Evolutionary conservation across 2,329 filamentous ascomycete species (phyloP), one percentile per base, ranked within the genome.

Genomic region (Epicoccum nigrum): DNA sequence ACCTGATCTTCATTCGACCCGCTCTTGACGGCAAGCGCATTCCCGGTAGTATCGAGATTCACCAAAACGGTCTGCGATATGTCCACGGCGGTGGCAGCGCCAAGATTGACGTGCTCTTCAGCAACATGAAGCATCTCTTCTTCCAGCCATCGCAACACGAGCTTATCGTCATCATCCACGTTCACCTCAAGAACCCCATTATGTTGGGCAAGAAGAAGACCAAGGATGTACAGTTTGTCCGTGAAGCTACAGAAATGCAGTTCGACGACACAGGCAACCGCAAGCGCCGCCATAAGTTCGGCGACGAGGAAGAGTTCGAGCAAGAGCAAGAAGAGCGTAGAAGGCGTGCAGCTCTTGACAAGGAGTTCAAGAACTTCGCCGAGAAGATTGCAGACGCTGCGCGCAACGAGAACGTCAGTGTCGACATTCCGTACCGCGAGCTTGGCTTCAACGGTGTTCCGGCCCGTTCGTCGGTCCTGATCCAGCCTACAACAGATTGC

Each of bases 121-220:
- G 90, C 78, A 99, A 99, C 77, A 90, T 99, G 72, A 95, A 96
- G 74, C 94, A 99, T 71, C 82, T 99, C 2, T 99, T 99, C 81
- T 99, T 99, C 81, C 94, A 99, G 74, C 94, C 95, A 21, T 97
- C 92, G 67, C 89, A 92, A 64, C 91, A 96, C 68, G 94, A 99
- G 74, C 79, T 99, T 67, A 96, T 99, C 61, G 95, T 99, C 60
- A 90, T 99, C 65, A 97, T 99, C 62, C 94, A 99, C 73, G 89
- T 99, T 49, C 94, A 99, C 73, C 84, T 99, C 41, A 97, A 96
- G 77, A 96, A 97, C 56, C 94, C 94, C 2, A 97, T 99, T 71
- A 92, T 99, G 74, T 89, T 99, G 57, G 94, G 94, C 55, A 97
- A 96, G 82, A 95, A 96, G 79, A 99, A 99, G 84, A 96, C 94